These are phyloP conservation scores for Wallacemonas sp. DNA, from an alignment of 208 protist genomes.

Conservation along the genomic window DNA sequence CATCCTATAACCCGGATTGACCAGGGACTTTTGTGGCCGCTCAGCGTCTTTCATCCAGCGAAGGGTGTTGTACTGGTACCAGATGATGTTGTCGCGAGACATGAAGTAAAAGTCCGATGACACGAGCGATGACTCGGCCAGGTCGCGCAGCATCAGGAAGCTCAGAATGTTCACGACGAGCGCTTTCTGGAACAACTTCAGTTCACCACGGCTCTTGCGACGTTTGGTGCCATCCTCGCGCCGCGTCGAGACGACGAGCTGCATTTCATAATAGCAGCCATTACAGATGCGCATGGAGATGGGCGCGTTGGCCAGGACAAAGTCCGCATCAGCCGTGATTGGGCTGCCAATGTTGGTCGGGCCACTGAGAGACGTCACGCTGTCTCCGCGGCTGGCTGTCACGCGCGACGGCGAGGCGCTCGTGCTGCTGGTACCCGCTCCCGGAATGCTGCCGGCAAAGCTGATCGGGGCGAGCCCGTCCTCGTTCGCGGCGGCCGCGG, in stretches of 20 bases:
- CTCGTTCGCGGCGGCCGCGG: not conserved
- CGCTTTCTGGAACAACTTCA: slow-evolving; percentile 81
- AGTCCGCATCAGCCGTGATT: not conserved
- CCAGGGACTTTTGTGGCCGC: slow-evolving; percentile 31
- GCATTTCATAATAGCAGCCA: slow-evolving; percentile 78
- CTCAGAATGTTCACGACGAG: slow-evolving; percentile 77
- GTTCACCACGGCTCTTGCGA: slow-evolving; percentile 75
- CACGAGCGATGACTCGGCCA: slow-evolving; percentile 55
- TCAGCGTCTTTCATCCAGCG: slow-evolving; percentile 56
- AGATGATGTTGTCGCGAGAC: slow-evolving; percentile 83
- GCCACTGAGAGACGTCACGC: not conserved
- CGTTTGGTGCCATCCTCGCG: slow-evolving; percentile 59
- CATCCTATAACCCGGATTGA: slow-evolving; percentile 1
- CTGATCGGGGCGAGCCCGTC: not conserved
- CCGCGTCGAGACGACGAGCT: slow-evolving; percentile 77
- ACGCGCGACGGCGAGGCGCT: not conserved
- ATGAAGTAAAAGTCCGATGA: slow-evolving; percentile 90
- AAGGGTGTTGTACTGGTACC: slow-evolving; percentile 86
- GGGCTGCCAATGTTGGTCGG: not conserved
- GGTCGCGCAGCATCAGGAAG: slow-evolving; percentile 57
- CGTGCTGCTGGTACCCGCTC: not conserved
- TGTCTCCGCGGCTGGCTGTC: not conserved
- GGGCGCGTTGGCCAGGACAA: not conserved
- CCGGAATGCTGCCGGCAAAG: not conserved
- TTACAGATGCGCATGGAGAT: slow-evolving; percentile 47